These are phyloP conservation scores for Dendrocalamus latiflorus DNA, from an alignment of 202 grass and related monocot species.

Conservation along the genomic window DNA sequence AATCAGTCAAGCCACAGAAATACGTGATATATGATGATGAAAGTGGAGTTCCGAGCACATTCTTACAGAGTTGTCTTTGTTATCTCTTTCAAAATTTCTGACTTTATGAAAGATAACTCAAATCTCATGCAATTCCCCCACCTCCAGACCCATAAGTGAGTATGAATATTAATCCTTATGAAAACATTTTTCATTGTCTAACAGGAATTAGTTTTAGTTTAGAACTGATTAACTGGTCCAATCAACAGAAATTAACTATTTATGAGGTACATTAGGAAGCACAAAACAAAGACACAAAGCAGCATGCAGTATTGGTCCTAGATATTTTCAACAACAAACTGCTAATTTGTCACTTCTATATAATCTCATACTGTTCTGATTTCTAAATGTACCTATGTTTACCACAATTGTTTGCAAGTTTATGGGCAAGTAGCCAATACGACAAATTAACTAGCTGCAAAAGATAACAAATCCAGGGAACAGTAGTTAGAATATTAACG, in stretches of 20 bases:
- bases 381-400: neutral
- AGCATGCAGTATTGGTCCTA: neutral
- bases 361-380: neutral
- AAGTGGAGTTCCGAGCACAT: neutral
- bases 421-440: neutral
- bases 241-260: neutral
- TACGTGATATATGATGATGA: neutral
- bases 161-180: neutral
- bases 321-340: neutral
- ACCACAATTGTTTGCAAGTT: neutral
- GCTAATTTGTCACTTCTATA: neutral
- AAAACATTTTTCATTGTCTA: neutral
- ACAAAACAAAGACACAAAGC: neutral
- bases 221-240: neutral
- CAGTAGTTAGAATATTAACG: neutral
- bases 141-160: neutral
- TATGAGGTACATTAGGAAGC: neutral
- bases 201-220: neutral
- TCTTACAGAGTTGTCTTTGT: neutral
- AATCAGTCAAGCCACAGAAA: neutral
- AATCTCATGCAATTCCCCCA: neutral
- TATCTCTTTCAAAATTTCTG: neutral
- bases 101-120: neutral
- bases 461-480: neutral
- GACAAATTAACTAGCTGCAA: neutral